A percentile compares a stretch with the other conserved stretches of the same genome.
Evolutionary conservation across 31 red algal species (phyloP).

Genomic region (Porphyra umbilicalis): DNA sequence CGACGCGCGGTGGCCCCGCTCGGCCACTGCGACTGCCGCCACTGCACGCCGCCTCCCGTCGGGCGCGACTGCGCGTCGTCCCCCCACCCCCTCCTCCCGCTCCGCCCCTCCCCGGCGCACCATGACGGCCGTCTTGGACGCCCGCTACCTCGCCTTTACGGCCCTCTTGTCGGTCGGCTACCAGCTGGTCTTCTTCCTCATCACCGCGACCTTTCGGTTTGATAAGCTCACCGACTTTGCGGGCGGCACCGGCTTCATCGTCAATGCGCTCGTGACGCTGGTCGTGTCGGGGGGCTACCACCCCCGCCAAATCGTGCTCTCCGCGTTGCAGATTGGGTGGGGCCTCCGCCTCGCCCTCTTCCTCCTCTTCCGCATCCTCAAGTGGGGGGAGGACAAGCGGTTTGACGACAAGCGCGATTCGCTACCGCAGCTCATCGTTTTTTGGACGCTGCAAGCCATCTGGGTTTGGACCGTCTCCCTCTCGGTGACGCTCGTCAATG

Average conservation of each 20-base stretch:
- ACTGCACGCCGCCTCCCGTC: too few relatives aligned
- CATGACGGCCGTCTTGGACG: conserved; percentile 63
- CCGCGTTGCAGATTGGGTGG: conserved; percentile 67
- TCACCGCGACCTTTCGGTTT: conserved; percentile 60
- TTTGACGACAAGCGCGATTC: conserved; percentile 86
- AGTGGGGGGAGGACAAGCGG: conserved; percentile 83
- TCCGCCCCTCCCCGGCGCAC: neutral
- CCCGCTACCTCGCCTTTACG: conserved; percentile 59
- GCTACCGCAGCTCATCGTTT: conserved; percentile 43
- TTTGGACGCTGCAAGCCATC: conserved; percentile 83
- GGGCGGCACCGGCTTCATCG: conserved; percentile 79
- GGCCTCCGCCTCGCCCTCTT: conserved; percentile 64
- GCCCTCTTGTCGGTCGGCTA: conserved; percentile 64
- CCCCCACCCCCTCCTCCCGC: neutral
- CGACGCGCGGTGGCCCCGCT: too few relatives aligned
- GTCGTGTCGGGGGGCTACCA: conserved; percentile 37
- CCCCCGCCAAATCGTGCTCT: conserved; percentile 55
- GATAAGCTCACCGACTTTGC: conserved; percentile 98
- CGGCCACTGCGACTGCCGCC: too few relatives aligned
- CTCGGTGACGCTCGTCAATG: conserved; percentile 64
- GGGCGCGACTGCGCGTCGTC: too few relatives aligned
- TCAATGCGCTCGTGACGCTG: conserved; percentile 63
- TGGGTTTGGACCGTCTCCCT: conserved; percentile 92
- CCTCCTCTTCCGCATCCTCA: conserved; percentile 80
- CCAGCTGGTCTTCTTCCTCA: conserved; percentile 73